Evolutionary conservation across 257 asterid genomes (phyloP), one percentile per base, ranked within the genome.

Genomic region (Catharanthus roseus): DNA sequence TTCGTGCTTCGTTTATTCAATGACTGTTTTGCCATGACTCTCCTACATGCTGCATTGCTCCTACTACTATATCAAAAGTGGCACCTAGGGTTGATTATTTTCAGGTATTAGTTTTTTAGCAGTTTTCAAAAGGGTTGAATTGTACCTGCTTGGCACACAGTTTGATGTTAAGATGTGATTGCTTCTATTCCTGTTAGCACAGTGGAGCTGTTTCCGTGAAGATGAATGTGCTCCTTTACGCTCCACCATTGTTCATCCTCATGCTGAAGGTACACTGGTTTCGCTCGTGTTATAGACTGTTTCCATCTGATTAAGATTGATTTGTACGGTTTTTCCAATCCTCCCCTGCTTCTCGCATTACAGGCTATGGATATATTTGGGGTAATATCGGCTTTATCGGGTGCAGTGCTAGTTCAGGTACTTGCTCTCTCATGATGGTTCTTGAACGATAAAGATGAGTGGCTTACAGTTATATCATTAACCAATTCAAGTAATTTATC

Each of bases 351-450:
- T 58, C 69, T 72, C 79, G 75, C 71, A 75, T 50, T 79, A 74
- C 90, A 93, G 99, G 96, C 91, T 64, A 88, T 91, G 99, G 83
- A 89, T 88, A 66, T 85, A 74, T 75, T 86, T 77, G 99, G 99
- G 65, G 96, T 91, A 49, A 78, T 91, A 74, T 82, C 96, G 77
- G 92, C 96, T 83, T 86, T 91, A 81, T 88, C 85, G 34, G 90
- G 97, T 80, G 99, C 96, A 56, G 99, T 97, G 65, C 50, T 88
- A 78, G 96, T 93, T 78, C 97, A 93, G 96, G 99, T 93, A 82
- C 86, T 82, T 76, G 47, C 70, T 42, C 55, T 57, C 55, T 19
- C 16, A 51, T 70, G 63, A 36, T 63, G 24, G 12, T 62, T 71
- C 26, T 33, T 5, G 50, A 36, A 72, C 28, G 19, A 38, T 57